phyloP scores from a whole-genome alignment of 805 yeast species.

The Clavispora fructus region DNA sequence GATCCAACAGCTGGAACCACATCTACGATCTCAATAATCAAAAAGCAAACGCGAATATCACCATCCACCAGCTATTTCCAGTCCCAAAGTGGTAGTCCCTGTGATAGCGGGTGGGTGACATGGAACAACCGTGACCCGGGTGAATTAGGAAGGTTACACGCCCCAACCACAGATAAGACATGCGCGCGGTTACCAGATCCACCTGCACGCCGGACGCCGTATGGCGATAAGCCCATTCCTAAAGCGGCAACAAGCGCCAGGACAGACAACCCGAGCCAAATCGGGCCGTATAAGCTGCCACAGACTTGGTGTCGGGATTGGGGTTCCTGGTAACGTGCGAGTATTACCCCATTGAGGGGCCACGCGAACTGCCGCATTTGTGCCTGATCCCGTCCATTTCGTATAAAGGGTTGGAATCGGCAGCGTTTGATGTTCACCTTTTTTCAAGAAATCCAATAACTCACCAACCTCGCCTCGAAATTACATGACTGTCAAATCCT shows the following conservation, averaged over 20 bases:
- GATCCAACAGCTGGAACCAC: no score
- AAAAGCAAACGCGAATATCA: no score
- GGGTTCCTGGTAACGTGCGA: background rate
- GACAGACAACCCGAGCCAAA: background rate
- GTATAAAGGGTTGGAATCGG: background rate
- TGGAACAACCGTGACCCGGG: no score
- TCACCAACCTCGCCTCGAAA: background rate
- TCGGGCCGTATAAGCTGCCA: background rate
- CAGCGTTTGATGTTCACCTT: background rate
- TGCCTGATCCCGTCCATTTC: no score
- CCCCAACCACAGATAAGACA: no score
- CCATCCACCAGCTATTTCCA: no score
- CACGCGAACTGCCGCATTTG: background rate
- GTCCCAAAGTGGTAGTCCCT: no score
- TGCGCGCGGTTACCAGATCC: no score
- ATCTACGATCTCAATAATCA: no score
- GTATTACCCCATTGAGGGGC: background rate
- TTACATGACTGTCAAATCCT: conserved; percentile 10
- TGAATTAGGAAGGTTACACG: no score
- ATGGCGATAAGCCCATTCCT: background rate
- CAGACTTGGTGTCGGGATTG: background rate
- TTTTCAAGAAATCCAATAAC: background rate
- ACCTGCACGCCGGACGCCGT: background rate
- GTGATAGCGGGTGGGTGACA: no score
- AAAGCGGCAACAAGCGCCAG: background rate